Base-by-base conservation (phyloP, 2,329 filamentous ascomycete genomes). In the Paraphaeosphaeria minitans region DNA sequence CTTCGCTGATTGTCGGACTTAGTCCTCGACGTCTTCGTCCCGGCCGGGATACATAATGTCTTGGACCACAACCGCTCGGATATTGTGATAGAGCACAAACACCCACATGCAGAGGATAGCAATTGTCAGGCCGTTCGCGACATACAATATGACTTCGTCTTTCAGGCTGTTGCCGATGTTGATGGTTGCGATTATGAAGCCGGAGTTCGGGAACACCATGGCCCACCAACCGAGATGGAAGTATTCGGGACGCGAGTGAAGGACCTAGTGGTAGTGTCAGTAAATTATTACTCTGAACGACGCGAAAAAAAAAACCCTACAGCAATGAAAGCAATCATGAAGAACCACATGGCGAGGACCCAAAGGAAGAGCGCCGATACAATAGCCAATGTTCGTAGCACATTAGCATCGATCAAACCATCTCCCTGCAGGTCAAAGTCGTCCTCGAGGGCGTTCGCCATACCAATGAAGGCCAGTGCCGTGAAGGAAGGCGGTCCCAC, bases 401-500 rank as follows among this genome's bases (percentile, higher is more conserved):
- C 21, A 21, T 67, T 61, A 10, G 63, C 74, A 53, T 84, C 80
- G 29, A 85, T 75, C 8, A 75, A 76, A 45, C 78, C 75, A 7
- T 84, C 78, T 16, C 79, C 75, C 27, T 81, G 78, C 53, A 85
- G 74, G 47, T 77, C 77, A 62, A 83, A 84, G 39, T 80, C 77
- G 6, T 71, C 64, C 0, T 66, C 78, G 0, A 87, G 73, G 9
- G 82, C 81, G 47, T 83, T 80, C 0, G 88, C 83, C 83, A 91
- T 88, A 49, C 88, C 88, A 39, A 92, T 84, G 42, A 91, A 80
- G 0, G 89, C 89, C 14, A 91, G 78, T 1, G 85, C 86, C 0
- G 89, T 92, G 78, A 91, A 92, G 1, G 87, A 84, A 0, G 89
- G 88, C 1, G 89, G 88, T 0, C 89, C 89, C n/a, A 91, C 89